A percentile compares a stretch with the other conserved stretches of the same genome.
Conservation (phyloP, 2,329 filamentous ascomycete species). For the Microdochium nivale region DNA sequence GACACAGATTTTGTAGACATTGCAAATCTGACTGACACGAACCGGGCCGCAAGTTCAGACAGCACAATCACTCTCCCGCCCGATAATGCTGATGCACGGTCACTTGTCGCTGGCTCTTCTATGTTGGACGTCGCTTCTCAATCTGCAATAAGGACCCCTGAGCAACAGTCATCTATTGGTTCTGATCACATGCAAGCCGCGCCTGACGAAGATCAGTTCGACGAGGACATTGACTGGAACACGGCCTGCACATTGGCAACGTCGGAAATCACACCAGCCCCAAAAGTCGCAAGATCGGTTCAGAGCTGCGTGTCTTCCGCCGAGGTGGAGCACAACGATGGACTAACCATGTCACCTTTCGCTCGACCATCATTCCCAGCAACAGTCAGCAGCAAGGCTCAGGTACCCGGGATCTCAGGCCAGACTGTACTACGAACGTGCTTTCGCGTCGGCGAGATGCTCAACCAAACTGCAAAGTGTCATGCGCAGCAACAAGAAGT, state of each 20-base stretch:
- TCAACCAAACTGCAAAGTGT: conserved; percentile 31
- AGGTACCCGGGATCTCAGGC: conserved; percentile 41
- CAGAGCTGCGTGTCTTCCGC: not conserved
- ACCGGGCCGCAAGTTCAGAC: not conserved
- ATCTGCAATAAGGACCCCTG: too few relatives aligned
- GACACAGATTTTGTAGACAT: not conserved
- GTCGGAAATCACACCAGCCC: conserved; percentile 2
- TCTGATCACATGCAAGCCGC: not conserved
- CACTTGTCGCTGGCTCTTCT: too few relatives aligned
- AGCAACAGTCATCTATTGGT: too few relatives aligned
- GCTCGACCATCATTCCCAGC: conserved; percentile 41
- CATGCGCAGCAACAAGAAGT: conserved; percentile 24
- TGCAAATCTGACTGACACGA: not conserved
- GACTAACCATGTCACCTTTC: conserved; percentile 28
- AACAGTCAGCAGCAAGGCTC: conserved; percentile 39
- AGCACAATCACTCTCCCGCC: not conserved
- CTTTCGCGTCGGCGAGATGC: conserved; percentile 55
- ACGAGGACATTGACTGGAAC: conserved; percentile 32
- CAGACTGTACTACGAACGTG: conserved; percentile 44
- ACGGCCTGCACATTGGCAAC: conserved; percentile 13
- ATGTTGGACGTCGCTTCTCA: too few relatives aligned
- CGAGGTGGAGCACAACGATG: conserved; percentile 3
- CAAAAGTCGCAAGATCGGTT: not conserved
- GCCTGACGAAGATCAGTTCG: conserved; percentile 19
- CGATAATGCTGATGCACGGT: not conserved